Evolutionary conservation across 169 alveolate genomes (phyloP), one percentile per base, ranked within the genome.

Genomic region (Neospora caninum): DNA sequence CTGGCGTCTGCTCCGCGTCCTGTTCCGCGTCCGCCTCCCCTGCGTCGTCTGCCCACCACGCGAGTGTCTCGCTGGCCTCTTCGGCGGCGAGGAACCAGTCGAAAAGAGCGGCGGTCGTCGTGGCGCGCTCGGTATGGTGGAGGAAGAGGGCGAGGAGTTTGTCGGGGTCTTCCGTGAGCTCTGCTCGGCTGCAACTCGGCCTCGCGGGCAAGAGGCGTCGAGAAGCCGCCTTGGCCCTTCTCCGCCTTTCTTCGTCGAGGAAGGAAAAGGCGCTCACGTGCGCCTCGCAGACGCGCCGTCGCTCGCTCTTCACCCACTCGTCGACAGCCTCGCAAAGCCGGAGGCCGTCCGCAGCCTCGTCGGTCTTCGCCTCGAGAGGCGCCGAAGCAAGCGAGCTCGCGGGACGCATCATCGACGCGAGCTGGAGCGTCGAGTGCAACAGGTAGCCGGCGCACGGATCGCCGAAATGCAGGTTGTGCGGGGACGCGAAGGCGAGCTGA

Each of bases 281-380:
- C 43, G 39, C 49, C n/a, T 73, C 84, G 25, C 25, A 16, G 43
- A 34, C 43, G 39, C 84, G 41, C 49, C 84, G 84, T 2, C 84
- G 38, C 84, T 73, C 49, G 45, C 43, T 20, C 27, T 22, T 16
- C 43, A 73, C 84, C 49, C 84, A 34, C 43, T 73, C 84, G 42
- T 73, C 84, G n/a, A 73, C 84, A 10, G 84, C 84, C 43, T 73
- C 84, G 84, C 84, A 73, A 13, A 73, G 20, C 38, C 84, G 84
- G n/a, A 73, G 31, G 34, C n/a, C 73, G 31, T 64, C 73, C 31
- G 73, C 16, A 29, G 31, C 73, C 7, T 64, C 73, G 4, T 4
- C 34, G 34, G n/a, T 1, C 7, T 16, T 27, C 34, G 16, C 73
- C 7, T 13, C 16, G 31, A 29, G 73, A 16, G 73, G 20, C 34